Percentiles rank a stretch among this genome's conserved stretches.
phyloP scores from a whole-genome alignment of 2,329 filamentous ascomycete genomes.

The Pseudogymnoascus sp. region DNA sequence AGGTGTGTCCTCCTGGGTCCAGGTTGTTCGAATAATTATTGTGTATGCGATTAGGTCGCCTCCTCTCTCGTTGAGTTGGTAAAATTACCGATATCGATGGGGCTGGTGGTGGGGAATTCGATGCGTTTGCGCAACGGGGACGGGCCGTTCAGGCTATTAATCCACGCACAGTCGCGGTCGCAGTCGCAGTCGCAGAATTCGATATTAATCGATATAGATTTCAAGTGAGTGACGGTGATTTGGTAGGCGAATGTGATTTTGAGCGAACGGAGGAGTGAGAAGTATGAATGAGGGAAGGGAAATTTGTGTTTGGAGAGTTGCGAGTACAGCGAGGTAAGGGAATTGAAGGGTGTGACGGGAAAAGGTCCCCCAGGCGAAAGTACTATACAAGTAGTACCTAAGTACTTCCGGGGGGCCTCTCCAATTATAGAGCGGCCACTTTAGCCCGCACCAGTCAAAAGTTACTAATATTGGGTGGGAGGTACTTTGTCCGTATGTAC shows the following conservation, averaged over 20 bases:
- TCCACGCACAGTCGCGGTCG: background rate
- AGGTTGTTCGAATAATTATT: background rate
- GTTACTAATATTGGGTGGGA: background rate
- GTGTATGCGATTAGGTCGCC: background rate
- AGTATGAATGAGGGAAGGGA: background rate
- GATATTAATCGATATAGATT: background rate
- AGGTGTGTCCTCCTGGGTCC: background rate
- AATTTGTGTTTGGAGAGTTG: background rate
- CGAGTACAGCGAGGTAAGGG: background rate
- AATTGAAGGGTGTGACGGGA: background rate
- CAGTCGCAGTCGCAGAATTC: background rate
- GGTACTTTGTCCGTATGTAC: background rate
- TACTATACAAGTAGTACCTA: background rate
- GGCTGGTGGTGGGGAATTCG: slow-evolving; percentile 2
- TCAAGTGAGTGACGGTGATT: background rate
- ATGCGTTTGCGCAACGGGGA: background rate
- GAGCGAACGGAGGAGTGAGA: background rate
- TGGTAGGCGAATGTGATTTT: background rate
- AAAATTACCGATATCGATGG: slow-evolving; percentile 5
- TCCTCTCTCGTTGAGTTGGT: background rate
- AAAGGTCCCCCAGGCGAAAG: slow-evolving; percentile 1
- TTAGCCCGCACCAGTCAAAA: background rate
- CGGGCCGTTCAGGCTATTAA: background rate
- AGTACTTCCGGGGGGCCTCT: background rate
- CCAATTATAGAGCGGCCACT: slow-evolving; percentile 1